phyloP scores from a whole-genome alignment of 371 early-diverging fungal genomes.

The Mortierella sp. region DNA sequence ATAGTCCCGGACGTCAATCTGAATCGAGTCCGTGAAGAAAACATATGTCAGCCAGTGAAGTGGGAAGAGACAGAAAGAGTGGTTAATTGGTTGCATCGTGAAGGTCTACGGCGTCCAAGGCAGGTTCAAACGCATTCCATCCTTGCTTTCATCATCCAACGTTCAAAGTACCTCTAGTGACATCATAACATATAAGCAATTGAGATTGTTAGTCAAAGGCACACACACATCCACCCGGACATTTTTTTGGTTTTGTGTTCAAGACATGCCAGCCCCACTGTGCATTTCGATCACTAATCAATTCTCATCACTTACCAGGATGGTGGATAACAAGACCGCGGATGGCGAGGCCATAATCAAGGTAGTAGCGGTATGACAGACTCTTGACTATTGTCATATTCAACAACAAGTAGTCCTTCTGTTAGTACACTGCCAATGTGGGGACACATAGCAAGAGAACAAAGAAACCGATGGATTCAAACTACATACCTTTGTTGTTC shows the following conservation, averaged over 20 bases:
- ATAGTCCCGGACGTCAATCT: slow-evolving; percentile 56
- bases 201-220: background rate
- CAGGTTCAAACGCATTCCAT: background rate
- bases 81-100: background rate
- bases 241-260: background rate
- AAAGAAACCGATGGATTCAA: background rate
- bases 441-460: background rate
- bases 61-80: background rate
- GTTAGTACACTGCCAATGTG: background rate
- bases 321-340: slow-evolving; percentile 83
- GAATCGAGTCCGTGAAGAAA: background rate
- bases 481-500: slow-evolving; percentile 20
- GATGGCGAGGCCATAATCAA: slow-evolving; percentile 84
- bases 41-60: background rate
- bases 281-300: background rate
- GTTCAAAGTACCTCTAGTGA: slow-evolving; percentile 16
- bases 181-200: background rate
- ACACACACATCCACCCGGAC: background rate
- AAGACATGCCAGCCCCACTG: background rate
- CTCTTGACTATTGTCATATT: slow-evolving; percentile 51
- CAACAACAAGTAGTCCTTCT: background rate
- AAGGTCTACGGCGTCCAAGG: background rate
- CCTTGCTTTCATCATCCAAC: background rate
- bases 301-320: slow-evolving; percentile 42
- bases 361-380: slow-evolving; percentile 72